These are phyloP conservation scores for Metroxylon sagu DNA, from an alignment of 176 grass and related monocot species.

Conservation along the genomic window DNA sequence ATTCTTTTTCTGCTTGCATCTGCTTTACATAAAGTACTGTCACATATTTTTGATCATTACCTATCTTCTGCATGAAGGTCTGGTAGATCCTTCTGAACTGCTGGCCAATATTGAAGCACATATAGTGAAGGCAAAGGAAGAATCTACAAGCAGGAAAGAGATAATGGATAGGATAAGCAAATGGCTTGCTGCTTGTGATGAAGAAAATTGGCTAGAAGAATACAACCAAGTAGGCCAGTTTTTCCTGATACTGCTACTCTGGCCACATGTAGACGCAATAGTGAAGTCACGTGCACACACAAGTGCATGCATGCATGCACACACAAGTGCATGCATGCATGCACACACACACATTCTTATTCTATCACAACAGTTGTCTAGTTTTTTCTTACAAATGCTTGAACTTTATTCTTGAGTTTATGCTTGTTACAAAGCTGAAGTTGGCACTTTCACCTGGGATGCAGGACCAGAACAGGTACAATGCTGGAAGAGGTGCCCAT, in stretches of 20 bases:
- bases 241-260: background rate
- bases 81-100: slow-evolving; percentile 72
- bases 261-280: background rate
- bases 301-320: background rate
- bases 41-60: background rate
- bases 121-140: slow-evolving; percentile 82
- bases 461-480: slow-evolving; percentile 86
- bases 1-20: slow-evolving; percentile 6
- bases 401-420: too few species aligned
- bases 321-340: background rate
- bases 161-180: slow-evolving; percentile 92
- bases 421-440: too few species aligned
- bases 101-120: slow-evolving; percentile 74
- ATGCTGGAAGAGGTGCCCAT: slow-evolving; percentile 83
- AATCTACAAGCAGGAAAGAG: slow-evolving; percentile 76
- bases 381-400: too few species aligned
- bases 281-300: background rate
- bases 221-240: slow-evolving; percentile 71
- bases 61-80: slow-evolving; percentile 36
- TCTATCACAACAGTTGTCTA: too few species aligned
- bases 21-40: too few species aligned
- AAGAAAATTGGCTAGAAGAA: slow-evolving; percentile 94
- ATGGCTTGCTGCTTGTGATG: slow-evolving; percentile 87
- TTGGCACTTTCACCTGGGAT: background rate
- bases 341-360: too few species aligned